A percentile compares a stretch with the other conserved stretches of the same genome.
phyloP scores from a whole-genome alignment of 495 filamentous ascomycete species.

The Neurospora sp. region DNA sequence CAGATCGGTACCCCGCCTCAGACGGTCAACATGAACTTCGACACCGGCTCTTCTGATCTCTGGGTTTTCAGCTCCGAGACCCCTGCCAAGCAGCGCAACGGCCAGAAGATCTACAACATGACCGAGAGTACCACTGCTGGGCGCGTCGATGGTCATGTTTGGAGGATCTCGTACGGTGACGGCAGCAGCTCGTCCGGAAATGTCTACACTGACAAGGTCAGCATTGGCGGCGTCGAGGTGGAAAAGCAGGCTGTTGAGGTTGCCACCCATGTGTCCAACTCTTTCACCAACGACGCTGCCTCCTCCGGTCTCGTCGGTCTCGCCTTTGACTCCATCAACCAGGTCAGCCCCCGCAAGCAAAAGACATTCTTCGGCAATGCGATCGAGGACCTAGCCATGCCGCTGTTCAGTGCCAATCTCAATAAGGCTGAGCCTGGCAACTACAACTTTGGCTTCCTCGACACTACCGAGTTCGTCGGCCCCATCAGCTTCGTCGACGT shows the following conservation, averaged over 20 bases:
- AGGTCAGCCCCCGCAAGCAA: conserved; percentile 48
- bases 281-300: conserved; percentile 54
- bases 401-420: conserved; percentile 63
- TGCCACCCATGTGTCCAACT: conserved; percentile 49
- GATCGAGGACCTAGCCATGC: conserved; percentile 44
- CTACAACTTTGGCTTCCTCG: conserved; percentile 23
- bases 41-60: conserved; percentile 69
- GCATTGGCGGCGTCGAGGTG: conserved; percentile 59
- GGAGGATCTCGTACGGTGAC: conserved; percentile 68
- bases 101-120: conserved; percentile 48
- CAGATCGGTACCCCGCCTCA: conserved; percentile 63
- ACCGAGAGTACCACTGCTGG: conserved; percentile 36
- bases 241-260: conserved; percentile 62
- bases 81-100: conserved; percentile 32
- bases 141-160: conserved; percentile 43
- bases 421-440: conserved; percentile 37
- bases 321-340: conserved; percentile 65
- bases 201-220: conserved; percentile 69
- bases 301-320: conserved; percentile 64
- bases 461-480: conserved; percentile 45
- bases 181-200: conserved; percentile 56
- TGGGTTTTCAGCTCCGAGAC: conserved; percentile 49
- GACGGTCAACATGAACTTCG: conserved; percentile 59
- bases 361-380: conserved; percentile 73
- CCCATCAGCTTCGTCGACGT: conserved; percentile 50